These are phyloP conservation scores for Gigaspora rosea DNA, from an alignment of 192 early-diverging fungal species.

Conservation along the genomic window DNA sequence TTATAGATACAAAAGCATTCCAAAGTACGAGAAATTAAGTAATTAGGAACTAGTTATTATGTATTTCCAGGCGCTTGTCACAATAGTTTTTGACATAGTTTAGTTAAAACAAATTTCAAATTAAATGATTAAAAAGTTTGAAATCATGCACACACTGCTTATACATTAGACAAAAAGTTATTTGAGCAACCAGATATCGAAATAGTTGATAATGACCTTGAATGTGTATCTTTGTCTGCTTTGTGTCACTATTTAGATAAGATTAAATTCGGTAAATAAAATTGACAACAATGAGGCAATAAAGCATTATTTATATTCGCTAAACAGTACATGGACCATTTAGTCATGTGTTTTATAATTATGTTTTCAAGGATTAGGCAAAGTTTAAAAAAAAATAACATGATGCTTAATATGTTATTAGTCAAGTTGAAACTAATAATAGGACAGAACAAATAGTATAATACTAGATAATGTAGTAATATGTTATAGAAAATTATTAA, in stretches of 20 bases:
- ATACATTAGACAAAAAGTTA: conserved; percentile 70
- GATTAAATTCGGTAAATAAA: background rate
- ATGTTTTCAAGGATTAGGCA: conserved; percentile 68
- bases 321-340: conserved; percentile 86
- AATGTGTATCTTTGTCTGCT: conserved; percentile 87
- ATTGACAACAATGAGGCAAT: background rate
- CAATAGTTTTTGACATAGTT: conserved; percentile 94
- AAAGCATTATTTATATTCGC: background rate
- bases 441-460: no score
- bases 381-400: background rate
- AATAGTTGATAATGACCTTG: conserved; percentile 76
- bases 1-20: conserved; percentile 94
- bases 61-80: conserved; percentile 93
- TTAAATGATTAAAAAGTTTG: background rate
- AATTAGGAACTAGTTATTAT: conserved; percentile 79
- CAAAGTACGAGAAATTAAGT: conserved; percentile 93
- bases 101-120: conserved; percentile 40
- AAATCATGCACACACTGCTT: conserved; percentile 66
- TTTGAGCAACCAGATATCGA: conserved; percentile 71
- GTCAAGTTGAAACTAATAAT: no score
- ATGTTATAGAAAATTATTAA: no score
- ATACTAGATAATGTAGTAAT: no score
- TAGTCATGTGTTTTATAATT: conserved; percentile 92
- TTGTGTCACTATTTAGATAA: conserved; percentile 89
- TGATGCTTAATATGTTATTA: background rate